A percentile compares a stretch with the other conserved stretches of the same genome.
These are phyloP conservation scores for Russula sp. DNA, from an alignment of 768 basidiomycete genomes.

Conservation along the genomic window DNA sequence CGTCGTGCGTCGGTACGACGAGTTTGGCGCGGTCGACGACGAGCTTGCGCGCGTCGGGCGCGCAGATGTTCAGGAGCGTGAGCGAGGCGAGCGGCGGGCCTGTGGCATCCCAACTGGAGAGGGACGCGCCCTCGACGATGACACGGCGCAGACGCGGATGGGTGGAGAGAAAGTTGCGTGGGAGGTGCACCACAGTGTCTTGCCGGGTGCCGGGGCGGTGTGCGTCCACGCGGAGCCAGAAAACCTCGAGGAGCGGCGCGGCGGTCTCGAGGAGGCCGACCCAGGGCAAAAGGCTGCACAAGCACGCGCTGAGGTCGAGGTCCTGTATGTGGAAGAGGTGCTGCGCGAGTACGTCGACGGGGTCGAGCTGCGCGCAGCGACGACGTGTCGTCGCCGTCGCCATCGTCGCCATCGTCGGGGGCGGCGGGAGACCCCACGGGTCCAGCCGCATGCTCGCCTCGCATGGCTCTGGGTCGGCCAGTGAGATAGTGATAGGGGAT, in stretches of 20 bases:
- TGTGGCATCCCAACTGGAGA: not conserved
- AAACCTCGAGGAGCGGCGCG: slow-evolving; percentile 7
- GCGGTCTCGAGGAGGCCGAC: not conserved
- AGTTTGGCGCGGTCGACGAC: not conserved
- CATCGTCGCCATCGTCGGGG: not conserved
- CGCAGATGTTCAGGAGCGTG: not conserved
- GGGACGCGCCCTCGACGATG: not conserved
- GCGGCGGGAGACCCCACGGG: not conserved
- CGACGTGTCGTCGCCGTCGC: too few species aligned
- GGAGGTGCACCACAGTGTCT: not conserved
- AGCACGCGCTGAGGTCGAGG: slow-evolving; percentile 6
- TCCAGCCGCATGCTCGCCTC: not conserved
- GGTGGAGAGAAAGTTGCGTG: slow-evolving; percentile 1
- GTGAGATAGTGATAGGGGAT: not conserved
- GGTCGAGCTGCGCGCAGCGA: not conserved
- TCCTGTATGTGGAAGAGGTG: slow-evolving; percentile 13
- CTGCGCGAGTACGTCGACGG: slow-evolving; percentile 3
- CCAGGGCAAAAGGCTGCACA: not conserved
- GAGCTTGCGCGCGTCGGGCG: slow-evolving; percentile 3
- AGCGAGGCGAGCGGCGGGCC: not conserved
- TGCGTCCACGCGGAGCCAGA: not conserved
- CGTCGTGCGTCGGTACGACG: not conserved
- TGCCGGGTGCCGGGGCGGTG: not conserved
- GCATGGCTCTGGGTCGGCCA: slow-evolving; percentile 1
- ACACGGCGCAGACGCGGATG: slow-evolving; percentile 10